Evolutionary conservation across 495 filamentous ascomycete species (phyloP).

Genomic region (Amphirosellinia nigrospora): DNA sequence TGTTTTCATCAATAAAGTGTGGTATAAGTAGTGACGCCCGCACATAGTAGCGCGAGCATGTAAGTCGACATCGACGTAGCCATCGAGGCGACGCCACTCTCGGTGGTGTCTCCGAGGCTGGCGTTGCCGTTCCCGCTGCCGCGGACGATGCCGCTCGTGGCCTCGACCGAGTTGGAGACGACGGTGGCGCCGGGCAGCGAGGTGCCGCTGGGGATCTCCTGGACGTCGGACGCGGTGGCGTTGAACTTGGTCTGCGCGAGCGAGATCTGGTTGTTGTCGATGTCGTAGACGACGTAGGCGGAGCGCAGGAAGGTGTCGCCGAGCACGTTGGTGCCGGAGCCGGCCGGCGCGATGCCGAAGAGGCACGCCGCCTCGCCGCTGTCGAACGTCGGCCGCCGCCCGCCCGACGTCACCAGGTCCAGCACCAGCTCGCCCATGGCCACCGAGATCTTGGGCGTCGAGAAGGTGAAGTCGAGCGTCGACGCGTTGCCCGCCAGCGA

Average conservation of each 20-base stretch:
- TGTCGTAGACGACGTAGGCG: conserved; percentile 91
- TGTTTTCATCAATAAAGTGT: conserved; percentile 22
- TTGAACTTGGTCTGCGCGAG: conserved; percentile 89
- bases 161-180: conserved; percentile 69
- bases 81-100: conserved; percentile 12
- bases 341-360: conserved; percentile 78
- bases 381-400: conserved; percentile 59
- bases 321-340: conserved; percentile 69
- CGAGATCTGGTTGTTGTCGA: conserved; percentile 85
- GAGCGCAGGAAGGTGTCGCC: conserved; percentile 93
- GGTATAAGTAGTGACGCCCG: conserved; percentile 24
- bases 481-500: conserved; percentile 60
- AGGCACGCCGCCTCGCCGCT: conserved; percentile 69
- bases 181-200: conserved; percentile 73
- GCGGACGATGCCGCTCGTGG: conserved; percentile 46
- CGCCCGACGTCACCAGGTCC: conserved; percentile 57
- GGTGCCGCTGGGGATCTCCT: conserved; percentile 73
- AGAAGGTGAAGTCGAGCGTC: conserved; percentile 73
- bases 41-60: conserved; percentile 22
- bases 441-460: conserved; percentile 71
- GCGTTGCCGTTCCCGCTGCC: conserved; percentile 34
- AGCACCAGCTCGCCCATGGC: conserved; percentile 79
- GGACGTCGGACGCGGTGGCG: conserved; percentile 63
- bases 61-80: conserved; percentile 21
- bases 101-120: conserved; percentile 18